These are phyloP conservation scores for Apiospora malaysiana DNA, from an alignment of 2,329 filamentous ascomycete species.

Conservation along the genomic window DNA sequence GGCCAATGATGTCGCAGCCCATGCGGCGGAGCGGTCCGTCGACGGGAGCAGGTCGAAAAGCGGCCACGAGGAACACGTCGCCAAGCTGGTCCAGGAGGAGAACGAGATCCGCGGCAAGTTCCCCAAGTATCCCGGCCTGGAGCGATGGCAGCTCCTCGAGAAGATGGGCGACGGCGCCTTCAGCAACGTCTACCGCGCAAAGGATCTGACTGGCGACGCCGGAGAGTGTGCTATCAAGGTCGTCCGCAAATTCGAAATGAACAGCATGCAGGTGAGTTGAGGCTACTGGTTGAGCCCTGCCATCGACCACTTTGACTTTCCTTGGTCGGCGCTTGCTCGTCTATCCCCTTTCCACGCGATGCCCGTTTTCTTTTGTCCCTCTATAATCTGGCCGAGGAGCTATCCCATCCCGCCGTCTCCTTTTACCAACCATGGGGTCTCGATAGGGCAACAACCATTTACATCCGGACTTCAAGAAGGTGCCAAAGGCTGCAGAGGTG, in stretches of 20 bases:
- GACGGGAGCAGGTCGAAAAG: slow-evolving; percentile 44
- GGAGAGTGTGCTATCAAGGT: slow-evolving; percentile 97
- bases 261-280: slow-evolving; percentile 92
- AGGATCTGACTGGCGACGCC: slow-evolving; percentile 72
- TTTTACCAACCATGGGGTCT: slow-evolving; percentile 61
- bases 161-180: slow-evolving; percentile 99
- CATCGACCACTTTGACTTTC: slow-evolving; percentile 29
- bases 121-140: slow-evolving; percentile 82
- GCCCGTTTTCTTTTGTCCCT: slow-evolving; percentile 41
- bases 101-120: slow-evolving; percentile 85
- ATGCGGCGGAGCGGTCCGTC: slow-evolving; percentile 65
- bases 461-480: slow-evolving; percentile 96
- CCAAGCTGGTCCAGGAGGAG: slow-evolving; percentile 90
- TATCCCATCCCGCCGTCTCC: slow-evolving; percentile 32
- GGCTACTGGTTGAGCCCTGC: slow-evolving; percentile 39
- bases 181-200: slow-evolving; percentile 95
- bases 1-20: slow-evolving; percentile 68
- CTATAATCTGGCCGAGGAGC: slow-evolving; percentile 29
- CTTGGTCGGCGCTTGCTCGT: slow-evolving; percentile 17
- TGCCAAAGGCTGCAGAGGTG: slow-evolving; percentile 97
- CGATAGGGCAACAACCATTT: slow-evolving; percentile 86
- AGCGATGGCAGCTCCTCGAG: slow-evolving; percentile 84
- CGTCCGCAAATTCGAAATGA: slow-evolving; percentile 99
- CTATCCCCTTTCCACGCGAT: slow-evolving; percentile 29
- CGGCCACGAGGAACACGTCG: slow-evolving; percentile 72